Evolutionary conservation across 805 yeast species (phyloP), one percentile per base, ranked within the genome.

Genomic region (Kazachstania bromeliacearum): DNA sequence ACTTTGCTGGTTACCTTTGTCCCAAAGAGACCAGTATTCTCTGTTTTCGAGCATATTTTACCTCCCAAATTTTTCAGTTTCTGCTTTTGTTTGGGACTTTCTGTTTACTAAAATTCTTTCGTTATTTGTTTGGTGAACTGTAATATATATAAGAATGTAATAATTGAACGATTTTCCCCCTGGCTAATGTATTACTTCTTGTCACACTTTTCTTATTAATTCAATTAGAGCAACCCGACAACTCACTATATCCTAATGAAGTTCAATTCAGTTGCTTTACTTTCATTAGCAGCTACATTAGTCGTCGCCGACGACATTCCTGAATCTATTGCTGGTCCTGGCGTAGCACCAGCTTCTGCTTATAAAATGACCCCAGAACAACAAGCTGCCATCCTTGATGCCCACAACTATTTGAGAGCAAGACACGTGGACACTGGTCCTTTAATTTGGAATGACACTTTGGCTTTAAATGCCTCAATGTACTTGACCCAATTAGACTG

Each of bases 401-500:
- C 16, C n/a, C 34, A 23, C 12, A 77, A 77, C 53, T 37, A 40
- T 12, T 57, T 64, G 47, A 66, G 82, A 62, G 64, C 73, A 19
- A 39, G 45, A 16, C 43, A 43, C 10, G 36, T 30, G n/a, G 30
- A 40, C 16, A 43, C 43, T 16, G 59, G 60, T 4, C 56, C 60
- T 7, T 56, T 77, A 43, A 46, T 63, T 4, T 77, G 83, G 83
- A 65, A 64, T 37, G 50, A 64, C 17, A 51, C 53, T 2, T 53
- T 70, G 31, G 70, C 65, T 34, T 47, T 55, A 6, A 73, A 67
- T 49, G 81, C 83, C 39, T 64, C 56, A 47, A 50, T 57, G 30
- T 75, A 73, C 46, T 75, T 75, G 32, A 64, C 58, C 51, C 54
- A 47, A 3, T 71, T 70, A 48, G 67, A 66, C 32, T 68, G 76